Base-by-base conservation (phyloP, 768 basidiomycete species). In the Suillus alpinus region DNA sequence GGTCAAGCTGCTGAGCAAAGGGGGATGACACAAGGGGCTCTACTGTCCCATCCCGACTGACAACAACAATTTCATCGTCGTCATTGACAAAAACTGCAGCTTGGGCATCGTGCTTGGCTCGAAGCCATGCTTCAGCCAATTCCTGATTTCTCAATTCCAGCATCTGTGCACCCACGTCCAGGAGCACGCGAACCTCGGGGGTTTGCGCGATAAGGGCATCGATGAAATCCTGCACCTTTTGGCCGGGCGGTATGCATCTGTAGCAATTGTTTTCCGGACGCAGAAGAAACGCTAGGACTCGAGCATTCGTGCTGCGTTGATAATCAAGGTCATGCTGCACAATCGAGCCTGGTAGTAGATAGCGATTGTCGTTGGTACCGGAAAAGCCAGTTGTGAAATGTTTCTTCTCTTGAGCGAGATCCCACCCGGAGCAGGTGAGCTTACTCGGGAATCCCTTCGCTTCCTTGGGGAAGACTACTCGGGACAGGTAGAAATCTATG, bases 171-270 rank as follows among this genome's bases (percentile, higher is more conserved):
- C 46, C 46, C 23, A 26, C 46, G 14, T 47, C 46, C 3, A 47
- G 23, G 46, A 47, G 46, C 20, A 47, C 46, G 46, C 46, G 46
- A 1, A 47, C 23, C 23, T 47, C 46, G 64, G 83, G 83, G 0
- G 81, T 83, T 58, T 78, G 71, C 6, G 61, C 31, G 6, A 74
- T 68, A 6, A 83, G 20, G 29, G 67, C 57, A 8, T 63, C 37
- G 41, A 80, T 56, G 59, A 79, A 66, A 34, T 71, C 59, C 9
- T 51, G 47, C 7, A 70, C 67, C 7, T 68, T 68, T 14, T 50
- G 49, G 12, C 63, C 26, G 6, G 63, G 2, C 36, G 3, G 60
- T 47, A 16, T 58, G 55, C 57, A 56, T 37, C 6, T 56, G 32
- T 69, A 69, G 40, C 53, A 26, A 18, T 62, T 52, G 52, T 71